Base-by-base conservation (phyloP, 345 rosid genomes). In the Eucalyptus regnans region DNA sequence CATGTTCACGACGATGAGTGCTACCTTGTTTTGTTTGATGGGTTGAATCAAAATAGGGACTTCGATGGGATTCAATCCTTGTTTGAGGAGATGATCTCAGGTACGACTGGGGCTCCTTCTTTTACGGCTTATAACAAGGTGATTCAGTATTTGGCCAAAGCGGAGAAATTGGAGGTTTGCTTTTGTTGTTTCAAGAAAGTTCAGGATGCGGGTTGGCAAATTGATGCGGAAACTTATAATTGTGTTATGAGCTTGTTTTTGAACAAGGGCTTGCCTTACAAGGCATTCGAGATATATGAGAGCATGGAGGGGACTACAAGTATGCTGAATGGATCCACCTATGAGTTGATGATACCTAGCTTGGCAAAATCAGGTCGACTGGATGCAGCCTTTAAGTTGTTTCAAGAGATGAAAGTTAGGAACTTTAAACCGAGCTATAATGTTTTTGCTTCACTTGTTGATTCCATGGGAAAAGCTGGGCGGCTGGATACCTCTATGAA, bases 401-500 rank as follows among this genome's bases (percentile, higher is more conserved):
- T 96, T 91, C 98, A 96, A 90, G 97, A 96, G 93, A 95, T 97
- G 99, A 97, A 98, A 89, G 94, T 88, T 87, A 92, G 98, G 90
- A 94, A 93, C 60, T 91, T 95, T 9, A 92, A 92, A 8, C 99
- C 98, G 64, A 96, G 95, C 90, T 92, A 92, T 92, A 66, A 88
- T 62, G 88, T 96, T 64, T 97, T 97, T 90, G 92, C 98, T 50
- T 94, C 99, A 1, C 97, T 98, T 88, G 97, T 97, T 92, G 99
- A 98, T 93, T 97, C 99, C 2, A 92, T 97, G 96, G 99, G 99
- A n/a, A 98, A 97, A 93, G 99, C 99, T 85, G 98, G 99, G 87
- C 94, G 99, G 85, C 89, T 98, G 60, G 99, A 97, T 50, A 92
- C 98, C n/a, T 96, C 98, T 27, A 95, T 96, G 98, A 97, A 96